Evolutionary conservation across 768 basidiomycete species (phyloP).

Genomic region (Termitomyces heimii): DNA sequence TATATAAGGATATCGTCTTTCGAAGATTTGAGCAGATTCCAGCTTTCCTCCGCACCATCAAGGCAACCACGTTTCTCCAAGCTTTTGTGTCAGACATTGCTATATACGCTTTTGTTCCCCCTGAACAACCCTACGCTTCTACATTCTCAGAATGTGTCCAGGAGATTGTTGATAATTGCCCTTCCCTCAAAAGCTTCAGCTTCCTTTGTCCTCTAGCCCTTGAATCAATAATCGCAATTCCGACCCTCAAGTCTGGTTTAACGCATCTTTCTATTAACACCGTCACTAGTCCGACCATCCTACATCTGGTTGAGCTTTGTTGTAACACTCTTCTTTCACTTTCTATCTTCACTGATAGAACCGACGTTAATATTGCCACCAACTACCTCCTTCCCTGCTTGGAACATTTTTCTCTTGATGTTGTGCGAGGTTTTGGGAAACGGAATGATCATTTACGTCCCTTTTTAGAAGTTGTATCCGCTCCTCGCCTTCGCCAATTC

Average conservation of each 20-base stretch:
- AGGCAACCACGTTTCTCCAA: neutral
- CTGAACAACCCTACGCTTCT: neutral
- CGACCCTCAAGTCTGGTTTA: neutral
- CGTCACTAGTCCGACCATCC: neutral
- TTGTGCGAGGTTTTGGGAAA: too few species aligned
- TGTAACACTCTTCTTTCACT: neutral
- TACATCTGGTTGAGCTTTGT: neutral
- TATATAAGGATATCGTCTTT: neutral
- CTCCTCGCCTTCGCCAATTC: too few species aligned
- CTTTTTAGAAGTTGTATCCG: too few species aligned
- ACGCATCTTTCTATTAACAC: neutral
- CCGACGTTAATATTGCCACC: too few species aligned
- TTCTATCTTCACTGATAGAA: neutral
- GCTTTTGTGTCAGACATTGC: neutral
- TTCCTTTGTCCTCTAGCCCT: too few species aligned
- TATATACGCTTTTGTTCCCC: neutral
- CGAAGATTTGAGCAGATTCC: neutral
- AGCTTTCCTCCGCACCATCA: neutral
- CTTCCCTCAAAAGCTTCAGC: neutral
- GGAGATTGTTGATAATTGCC: neutral
- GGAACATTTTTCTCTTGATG: too few species aligned
- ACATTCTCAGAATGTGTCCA: neutral
- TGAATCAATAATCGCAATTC: neutral
- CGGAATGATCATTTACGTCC: too few species aligned
- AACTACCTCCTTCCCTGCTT: too few species aligned